A percentile compares a stretch with the other conserved stretches of the same genome.
phyloP scores from a whole-genome alignment of 768 basidiomycete species.

The Cystofilobasidium macerans region DNA sequence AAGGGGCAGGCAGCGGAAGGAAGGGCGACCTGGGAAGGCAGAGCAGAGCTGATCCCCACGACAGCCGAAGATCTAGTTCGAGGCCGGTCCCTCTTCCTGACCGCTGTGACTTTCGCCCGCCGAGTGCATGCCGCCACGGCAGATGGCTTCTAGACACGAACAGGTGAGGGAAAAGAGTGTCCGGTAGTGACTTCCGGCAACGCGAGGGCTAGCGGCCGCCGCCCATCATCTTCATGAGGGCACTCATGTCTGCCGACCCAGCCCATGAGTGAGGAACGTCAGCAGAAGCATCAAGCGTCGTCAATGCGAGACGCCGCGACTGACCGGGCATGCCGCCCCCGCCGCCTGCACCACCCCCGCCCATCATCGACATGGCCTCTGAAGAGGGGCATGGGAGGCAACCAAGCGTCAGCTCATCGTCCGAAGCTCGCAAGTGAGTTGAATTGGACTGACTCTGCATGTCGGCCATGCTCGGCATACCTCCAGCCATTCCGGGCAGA shows the following conservation, averaged over 20 bases:
- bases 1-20: too few species aligned
- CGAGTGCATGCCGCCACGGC: too few species aligned
- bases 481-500: slow-evolving; percentile 48
- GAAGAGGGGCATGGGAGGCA: slow-evolving; percentile 8
- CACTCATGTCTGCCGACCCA: slow-evolving; percentile 35
- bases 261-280: neutral
- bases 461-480: slow-evolving; percentile 83
- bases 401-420: too few species aligned
- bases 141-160: too few species aligned
- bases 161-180: neutral
- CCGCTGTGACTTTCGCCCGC: too few species aligned
- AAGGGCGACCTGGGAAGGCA: too few species aligned
- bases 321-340: slow-evolving; percentile 36
- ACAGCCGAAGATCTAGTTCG: too few species aligned
- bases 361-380: slow-evolving; percentile 61
- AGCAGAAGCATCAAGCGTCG: neutral
- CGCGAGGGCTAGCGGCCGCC: slow-evolving; percentile 1
- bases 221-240: slow-evolving; percentile 41
- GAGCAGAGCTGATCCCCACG: too few species aligned
- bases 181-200: too few species aligned
- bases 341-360: slow-evolving; percentile 51
- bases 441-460: slow-evolving; percentile 59
- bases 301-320: slow-evolving; percentile 10
- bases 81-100: too few species aligned
- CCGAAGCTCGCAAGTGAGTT: slow-evolving; percentile 10